Base-by-base conservation (phyloP, 116 monocot genomes). In the Trichopus zeylanicus region DNA sequence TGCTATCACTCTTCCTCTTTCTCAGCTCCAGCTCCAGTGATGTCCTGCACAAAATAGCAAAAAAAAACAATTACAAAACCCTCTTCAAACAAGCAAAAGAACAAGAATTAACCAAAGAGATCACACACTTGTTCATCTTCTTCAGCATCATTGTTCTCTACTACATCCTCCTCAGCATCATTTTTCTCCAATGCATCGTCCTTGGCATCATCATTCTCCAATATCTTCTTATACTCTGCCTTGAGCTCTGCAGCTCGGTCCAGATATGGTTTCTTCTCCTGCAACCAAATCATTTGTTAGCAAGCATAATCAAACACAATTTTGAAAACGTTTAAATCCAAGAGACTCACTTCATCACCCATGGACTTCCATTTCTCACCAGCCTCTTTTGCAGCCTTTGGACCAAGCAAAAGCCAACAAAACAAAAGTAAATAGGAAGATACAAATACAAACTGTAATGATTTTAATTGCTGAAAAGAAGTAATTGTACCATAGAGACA, bases 221-320 rank as follows among this genome's bases (percentile, higher is more conserved):
- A n/a, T n/a, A n/a, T n/a, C n/a, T 79, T 81, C 29, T 47, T 63
- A 57, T 66, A 78, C 51, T 87, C 74, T 31, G 68, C 88, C 33
- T 88, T 87, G 23, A 70, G 81, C 51, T 84, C 75, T 19, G 73
- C 84, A 27, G 76, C 78, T 70, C 59, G 70, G 16, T 87, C 92
- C 3, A 71, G 9, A 22, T 92, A 92, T n/a, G 70, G 71, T n/a
- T 79, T 84, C 73, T 84, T 92, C 42, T 92, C 92, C 92, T 84
- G 67, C 63, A 55, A 22, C 12, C 38, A 59, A 59, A 39, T 24
- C 21, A 35, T 33, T 23, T 34, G 22, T 34, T 57, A 35, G 24
- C 5, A 57, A 8, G 19, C 25, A 53, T n/a, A n/a, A n/a, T n/a
- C n/a, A 33, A 31, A 12, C 20, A 20, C 29, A 56, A n/a, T n/a